Evolutionary conservation across 2,329 filamentous ascomycete genomes (phyloP), one percentile per base, ranked within the genome.

Genomic region (Ascosphaera apis): DNA sequence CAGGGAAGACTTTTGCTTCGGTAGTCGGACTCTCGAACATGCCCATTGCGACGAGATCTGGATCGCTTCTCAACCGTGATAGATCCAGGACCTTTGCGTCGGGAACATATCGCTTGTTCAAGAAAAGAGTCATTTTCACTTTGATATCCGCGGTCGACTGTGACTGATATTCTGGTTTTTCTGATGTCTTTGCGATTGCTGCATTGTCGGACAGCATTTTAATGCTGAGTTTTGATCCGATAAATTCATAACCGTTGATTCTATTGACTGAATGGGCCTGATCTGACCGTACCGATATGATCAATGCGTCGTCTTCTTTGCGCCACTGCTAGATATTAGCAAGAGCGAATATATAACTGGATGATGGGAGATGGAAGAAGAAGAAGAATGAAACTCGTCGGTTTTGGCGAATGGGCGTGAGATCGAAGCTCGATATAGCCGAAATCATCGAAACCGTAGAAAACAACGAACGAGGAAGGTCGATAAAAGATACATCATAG

Each of bases 1-100:
- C 86, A 36, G 79, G 80, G 57, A 95, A 93, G 42, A 92, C 79
- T 53, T 93, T 98, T 42, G 77, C 69, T 33, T 78, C 72, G 1
- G 73, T 74, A 3, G 75, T 71, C 39, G 67, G 69, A 40, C 62
- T 70, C 41, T 72, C 67, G 51, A 91, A 83, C 47, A 86, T 77
- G 27, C 79, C 79, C 54, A 83, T 72, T 31, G 67, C 63, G 37
- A 72, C 62, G 3, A 95, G 66, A 39, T 74, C 69, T 2, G 70
- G 58, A 47, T 95, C 86, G 34, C 67, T 61, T 21, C 69, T 74
- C 7, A 95, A 68, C 1, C 67, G 63, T n/a, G 81, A 83, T 7
- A 98, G 69, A 49, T 91, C 73, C 28, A 95, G 66, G 1, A 93
- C 61, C 54, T 91, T 92, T 36, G 63, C 61, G 4, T 64, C 62